These are phyloP conservation scores for Jamesozyma spencerorum DNA, from an alignment of 805 yeast species.

Conservation along the genomic window DNA sequence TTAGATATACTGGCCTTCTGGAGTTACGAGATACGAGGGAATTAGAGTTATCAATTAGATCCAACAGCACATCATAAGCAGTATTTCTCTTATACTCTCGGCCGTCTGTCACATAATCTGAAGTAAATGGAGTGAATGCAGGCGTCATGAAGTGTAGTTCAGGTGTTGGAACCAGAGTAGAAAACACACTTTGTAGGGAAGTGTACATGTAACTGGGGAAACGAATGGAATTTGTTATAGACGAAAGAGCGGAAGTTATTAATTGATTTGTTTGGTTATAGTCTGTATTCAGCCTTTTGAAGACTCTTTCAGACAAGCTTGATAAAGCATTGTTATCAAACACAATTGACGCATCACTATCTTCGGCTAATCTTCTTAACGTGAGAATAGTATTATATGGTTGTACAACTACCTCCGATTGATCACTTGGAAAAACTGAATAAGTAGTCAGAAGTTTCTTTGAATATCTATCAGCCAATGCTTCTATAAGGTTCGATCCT, in stretches of 20 bases:
- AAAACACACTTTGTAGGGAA: slow-evolving; percentile 69
- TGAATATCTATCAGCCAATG: slow-evolving; percentile 68
- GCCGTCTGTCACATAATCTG: slow-evolving; percentile 53
- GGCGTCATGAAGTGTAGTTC: slow-evolving; percentile 68
- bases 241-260: slow-evolving; percentile 75
- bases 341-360: slow-evolving; percentile 80
- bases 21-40: slow-evolving; percentile 51
- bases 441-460: slow-evolving; percentile 79
- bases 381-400: slow-evolving; percentile 89
- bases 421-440: slow-evolving; percentile 73
- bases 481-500: slow-evolving; percentile 74
- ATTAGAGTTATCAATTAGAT: slow-evolving; percentile 67
- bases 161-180: slow-evolving; percentile 80
- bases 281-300: slow-evolving; percentile 51
- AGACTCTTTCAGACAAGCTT: slow-evolving; percentile 55
- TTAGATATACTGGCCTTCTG: slow-evolving; percentile 46
- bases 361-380: slow-evolving; percentile 68
- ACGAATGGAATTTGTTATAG: slow-evolving; percentile 77
- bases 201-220: slow-evolving; percentile 90
- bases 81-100: slow-evolving; percentile 54
- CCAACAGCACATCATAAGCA: slow-evolving; percentile 77
- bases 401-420: slow-evolving; percentile 94
- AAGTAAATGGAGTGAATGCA: slow-evolving; percentile 67
- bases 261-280: slow-evolving; percentile 76
- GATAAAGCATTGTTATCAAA: slow-evolving; percentile 83